Conservation (phyloP, 1,284 basidiomycete species). For the Paramarasmius palmivorus region DNA sequence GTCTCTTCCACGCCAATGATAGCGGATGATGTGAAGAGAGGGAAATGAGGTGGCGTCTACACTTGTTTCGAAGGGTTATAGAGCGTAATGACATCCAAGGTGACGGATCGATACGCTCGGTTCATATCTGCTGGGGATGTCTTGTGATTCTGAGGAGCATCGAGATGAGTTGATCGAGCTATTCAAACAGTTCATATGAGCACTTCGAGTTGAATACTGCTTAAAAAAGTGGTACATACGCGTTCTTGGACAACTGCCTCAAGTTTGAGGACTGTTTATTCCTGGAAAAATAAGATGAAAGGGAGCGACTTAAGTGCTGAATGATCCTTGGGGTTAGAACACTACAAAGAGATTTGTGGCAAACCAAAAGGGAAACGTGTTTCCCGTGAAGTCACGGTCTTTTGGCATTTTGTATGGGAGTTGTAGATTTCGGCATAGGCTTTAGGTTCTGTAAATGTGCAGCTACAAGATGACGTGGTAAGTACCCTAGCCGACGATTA, state of each 20-base stretch:
- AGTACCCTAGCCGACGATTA: neutral
- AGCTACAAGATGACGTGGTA: neutral
- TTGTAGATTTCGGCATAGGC: slow-evolving; percentile 1
- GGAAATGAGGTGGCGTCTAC: neutral
- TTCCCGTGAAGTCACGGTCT: neutral
- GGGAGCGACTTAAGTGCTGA: neutral
- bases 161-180: slow-evolving; percentile 22
- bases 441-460: neutral
- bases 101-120: slow-evolving; percentile 17
- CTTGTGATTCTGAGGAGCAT: slow-evolving; percentile 15
- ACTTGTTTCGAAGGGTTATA: slow-evolving; percentile 19
- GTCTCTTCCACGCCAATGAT: too few relatives aligned
- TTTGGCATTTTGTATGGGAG: neutral
- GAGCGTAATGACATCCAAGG: slow-evolving; percentile 28
- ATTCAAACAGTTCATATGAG: slow-evolving; percentile 9
- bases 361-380: neutral
- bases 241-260: slow-evolving; percentile 1
- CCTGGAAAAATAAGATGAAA: neutral
- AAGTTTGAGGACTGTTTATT: neutral
- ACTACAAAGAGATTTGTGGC: neutral
- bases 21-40: too few relatives aligned
- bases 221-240: neutral
- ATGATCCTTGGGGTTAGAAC: neutral
- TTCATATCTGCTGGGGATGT: slow-evolving; percentile 18
- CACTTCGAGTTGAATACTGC: neutral